Percentiles rank a stretch among this genome's conserved stretches.
phyloP scores from a whole-genome alignment of 768 basidiomycete genomes.

The Megacollybia marginata region DNA sequence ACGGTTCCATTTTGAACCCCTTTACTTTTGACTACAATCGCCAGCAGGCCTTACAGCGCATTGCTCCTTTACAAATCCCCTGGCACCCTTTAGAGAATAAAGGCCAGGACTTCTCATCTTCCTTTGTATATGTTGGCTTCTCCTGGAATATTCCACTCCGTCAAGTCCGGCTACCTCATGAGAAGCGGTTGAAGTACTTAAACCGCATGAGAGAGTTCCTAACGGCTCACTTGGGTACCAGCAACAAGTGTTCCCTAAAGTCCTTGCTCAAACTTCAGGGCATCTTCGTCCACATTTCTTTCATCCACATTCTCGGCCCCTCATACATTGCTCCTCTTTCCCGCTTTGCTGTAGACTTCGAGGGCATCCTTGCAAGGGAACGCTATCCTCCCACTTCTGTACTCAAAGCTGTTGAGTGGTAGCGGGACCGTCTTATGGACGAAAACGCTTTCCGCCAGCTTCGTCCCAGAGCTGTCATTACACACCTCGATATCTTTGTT shows the following conservation, averaged over 20 bases:
- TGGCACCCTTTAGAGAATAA: conserved; percentile 11
- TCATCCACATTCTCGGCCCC: no score
- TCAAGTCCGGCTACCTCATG: conserved; percentile 16
- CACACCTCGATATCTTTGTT: conserved; percentile 20
- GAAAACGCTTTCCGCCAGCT: conserved; percentile 6
- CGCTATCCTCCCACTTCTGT: conserved; percentile 12
- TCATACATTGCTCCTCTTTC: conserved; percentile 20
- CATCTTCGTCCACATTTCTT: no score
- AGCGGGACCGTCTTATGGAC: conserved; percentile 8
- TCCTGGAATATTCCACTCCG: conserved; percentile 16
- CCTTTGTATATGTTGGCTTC: conserved; percentile 20
- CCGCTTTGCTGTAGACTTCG: conserved; percentile 17
- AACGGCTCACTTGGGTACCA: no score
- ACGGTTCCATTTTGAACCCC: background rate
- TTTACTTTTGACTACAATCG: background rate
- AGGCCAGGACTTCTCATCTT: conserved; percentile 12
- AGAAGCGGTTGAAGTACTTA: conserved; percentile 19
- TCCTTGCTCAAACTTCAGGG: conserved; percentile 17
- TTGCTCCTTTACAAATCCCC: background rate
- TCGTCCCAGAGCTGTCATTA: conserved; percentile 2
- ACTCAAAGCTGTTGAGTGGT: conserved; percentile 22
- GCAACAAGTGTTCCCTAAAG: background rate
- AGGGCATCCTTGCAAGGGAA: conserved; percentile 1
- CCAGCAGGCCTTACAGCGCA: background rate
- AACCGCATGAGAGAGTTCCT: conserved; percentile 9